phyloP scores from a whole-genome alignment of 345 rosid species.

The Eucalyptus sideroxylon region DNA sequence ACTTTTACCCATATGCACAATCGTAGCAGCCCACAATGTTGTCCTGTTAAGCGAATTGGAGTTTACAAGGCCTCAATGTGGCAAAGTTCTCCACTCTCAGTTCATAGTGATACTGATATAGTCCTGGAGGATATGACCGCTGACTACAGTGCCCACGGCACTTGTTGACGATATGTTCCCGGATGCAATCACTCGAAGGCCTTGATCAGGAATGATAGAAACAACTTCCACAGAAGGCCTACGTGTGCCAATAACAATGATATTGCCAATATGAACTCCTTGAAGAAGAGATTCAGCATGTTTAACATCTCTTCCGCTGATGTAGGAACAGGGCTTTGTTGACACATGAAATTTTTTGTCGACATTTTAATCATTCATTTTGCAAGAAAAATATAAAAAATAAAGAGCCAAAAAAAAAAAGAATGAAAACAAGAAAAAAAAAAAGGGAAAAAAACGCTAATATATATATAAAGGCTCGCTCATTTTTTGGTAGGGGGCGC shows the following conservation, averaged over 20 bases:
- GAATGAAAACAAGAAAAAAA: no score
- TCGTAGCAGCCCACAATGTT: neutral
- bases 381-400: no score
- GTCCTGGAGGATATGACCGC: conserved; percentile 33
- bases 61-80: neutral
- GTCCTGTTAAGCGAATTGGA: neutral
- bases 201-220: conserved; percentile 48
- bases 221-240: conserved; percentile 88
- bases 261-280: conserved; percentile 49
- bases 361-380: no score
- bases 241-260: conserved; percentile 86
- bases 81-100: neutral
- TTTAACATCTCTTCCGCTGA: conserved; percentile 7
- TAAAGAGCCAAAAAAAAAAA: no score
- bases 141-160: conserved; percentile 54
- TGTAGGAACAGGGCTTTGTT: no score
- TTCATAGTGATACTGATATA: neutral
- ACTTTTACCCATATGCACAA: neutral
- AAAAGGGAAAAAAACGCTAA: no score
- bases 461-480: no score
- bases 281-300: conserved; percentile 28
- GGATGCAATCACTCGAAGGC: conserved; percentile 66
- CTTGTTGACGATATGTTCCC: conserved; percentile 56
- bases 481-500: no score
- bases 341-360: no score